Base-by-base conservation (phyloP, 2,329 filamentous ascomycete genomes). In the Xylaria sp. region DNA sequence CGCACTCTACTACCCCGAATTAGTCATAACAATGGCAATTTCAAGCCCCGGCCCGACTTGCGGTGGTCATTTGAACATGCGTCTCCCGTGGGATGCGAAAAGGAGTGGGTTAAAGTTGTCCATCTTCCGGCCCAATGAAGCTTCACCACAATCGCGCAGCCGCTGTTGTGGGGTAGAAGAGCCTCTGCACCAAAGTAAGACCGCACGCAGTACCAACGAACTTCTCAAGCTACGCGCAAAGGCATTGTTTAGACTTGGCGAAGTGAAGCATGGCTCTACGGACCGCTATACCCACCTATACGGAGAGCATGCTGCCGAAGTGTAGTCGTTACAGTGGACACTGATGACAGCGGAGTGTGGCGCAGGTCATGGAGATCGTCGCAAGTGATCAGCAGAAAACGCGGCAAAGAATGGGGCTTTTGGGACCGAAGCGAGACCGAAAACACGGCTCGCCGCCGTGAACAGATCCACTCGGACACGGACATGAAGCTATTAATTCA, bases 231-330 rank as follows among this genome's bases (percentile, higher is more conserved):
- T 37, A 25, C 52, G 46, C 34, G 34, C 48, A 66, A 15, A 56
- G 51, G 50, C 48, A 63, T 55, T 50, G 23, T 25, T n/a, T 55
- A 23, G 54, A 28, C 54, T 63, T 56, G 51, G 57, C 44, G 25
- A 60, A 48, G 51, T 41, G 10, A 66, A 39, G 57, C 32, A 65
- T 71, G 70, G 68, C 55, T 66, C 28, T 55, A 51, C 70, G 64
- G 69, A 61, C 68, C 64, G 69, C 55, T 12, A 50, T 68, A 63
- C 58, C 66, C 57, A 70, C 60, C 48, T 61, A 51, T 63, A 66
- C 70, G 70, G 72, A 74, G 70, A 71, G 44, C 57, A 67, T 71
- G 62, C 61, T 69, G 65, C 72, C 72, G 70, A 69, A 23, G 25
- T 60, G 66, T 63, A 58, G 66, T 71, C 63, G 58, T 68, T 65